These are phyloP conservation scores for Nicotiana undulata DNA, from an alignment of 257 asterid species.

Conservation along the genomic window DNA sequence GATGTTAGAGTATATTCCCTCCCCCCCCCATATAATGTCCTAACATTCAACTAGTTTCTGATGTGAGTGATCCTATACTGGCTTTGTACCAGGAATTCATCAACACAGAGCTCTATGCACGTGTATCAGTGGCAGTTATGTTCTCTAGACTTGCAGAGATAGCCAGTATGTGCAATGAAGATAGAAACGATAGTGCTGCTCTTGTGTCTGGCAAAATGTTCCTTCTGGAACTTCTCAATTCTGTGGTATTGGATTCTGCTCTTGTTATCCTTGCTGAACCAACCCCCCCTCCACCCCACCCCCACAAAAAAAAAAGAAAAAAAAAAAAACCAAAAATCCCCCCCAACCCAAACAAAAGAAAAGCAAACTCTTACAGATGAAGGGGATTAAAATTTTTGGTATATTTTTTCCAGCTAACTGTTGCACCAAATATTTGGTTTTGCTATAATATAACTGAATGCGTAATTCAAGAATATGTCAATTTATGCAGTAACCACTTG, in stretches of 20 bases:
- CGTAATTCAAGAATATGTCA: background rate
- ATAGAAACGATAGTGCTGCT: slow-evolving; percentile 25
- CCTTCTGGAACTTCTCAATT: slow-evolving; percentile 73
- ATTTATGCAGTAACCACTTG: background rate
- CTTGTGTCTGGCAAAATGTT: slow-evolving; percentile 70
- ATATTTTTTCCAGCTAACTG: background rate
- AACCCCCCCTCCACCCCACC: background rate
- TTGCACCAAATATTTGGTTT: background rate
- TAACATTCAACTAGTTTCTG: background rate
- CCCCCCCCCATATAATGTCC: background rate
- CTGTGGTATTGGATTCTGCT: slow-evolving; percentile 41
- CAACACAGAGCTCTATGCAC: slow-evolving; percentile 94
- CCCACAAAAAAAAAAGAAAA: background rate
- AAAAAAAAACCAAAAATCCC: too few relatives aligned
- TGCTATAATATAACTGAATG: background rate
- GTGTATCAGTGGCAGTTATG: slow-evolving; percentile 89
- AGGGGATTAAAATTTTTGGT: background rate
- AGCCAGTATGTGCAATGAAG: slow-evolving; percentile 29
- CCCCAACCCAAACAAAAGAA: background rate
- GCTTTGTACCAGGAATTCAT: slow-evolving; percentile 60
- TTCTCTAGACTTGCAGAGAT: slow-evolving; percentile 68
- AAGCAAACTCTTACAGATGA: background rate
- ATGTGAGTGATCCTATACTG: slow-evolving; percentile 10
- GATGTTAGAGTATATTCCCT: background rate
- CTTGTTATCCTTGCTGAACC: background rate